Evolutionary conservation across 352 stramenopile species (phyloP), one percentile per base, ranked within the genome.

Genomic region (Phytophthora brassicae): DNA sequence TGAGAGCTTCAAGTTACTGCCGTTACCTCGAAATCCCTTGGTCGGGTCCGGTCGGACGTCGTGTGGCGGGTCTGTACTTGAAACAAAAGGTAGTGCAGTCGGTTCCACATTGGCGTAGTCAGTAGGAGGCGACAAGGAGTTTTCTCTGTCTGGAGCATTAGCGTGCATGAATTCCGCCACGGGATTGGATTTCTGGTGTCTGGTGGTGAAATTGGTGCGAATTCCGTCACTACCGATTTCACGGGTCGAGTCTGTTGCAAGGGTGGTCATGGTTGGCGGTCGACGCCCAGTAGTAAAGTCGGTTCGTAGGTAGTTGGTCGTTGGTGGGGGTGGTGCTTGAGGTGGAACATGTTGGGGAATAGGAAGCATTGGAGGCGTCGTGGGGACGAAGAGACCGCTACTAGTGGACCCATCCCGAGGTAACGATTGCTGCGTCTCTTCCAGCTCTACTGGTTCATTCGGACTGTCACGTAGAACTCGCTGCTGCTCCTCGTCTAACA

Each of bases 401-500:
- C 42, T 42, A 12, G 35, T 42, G 8, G 68, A 77, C 16, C 44
- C 54, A 17, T 44, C 38, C 16, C 38, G 38, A 20, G 64, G 51
- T 8, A 56, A 60, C 1, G 11, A 6, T 1, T 17, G 43, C 6
- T 55, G 48, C 22, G 16, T 11, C 1, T 50, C 41, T 11, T 57
- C 48, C 22, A 29, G 7, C 13, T 41, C 43, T 17, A 48, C 28
- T 22, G 48, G 7, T 43, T 46, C 31, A 6, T 35, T 16, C 19
- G 19, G 36, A 22, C 39, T 44, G 43, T 60, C 60, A 39, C 64
- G 70, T n/a, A 89, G 59, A 54, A 59, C 51, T 20, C 67, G 77
- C 68, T 85, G 74, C 72, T 86, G 74, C 23, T 89, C 69, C 17
- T 88, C 76, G 28, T 89, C 76, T 19, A 88, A 66, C 12, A 88